Base-by-base conservation (phyloP, 768 basidiomycete genomes). In the Hortiboletus campestris region DNA sequence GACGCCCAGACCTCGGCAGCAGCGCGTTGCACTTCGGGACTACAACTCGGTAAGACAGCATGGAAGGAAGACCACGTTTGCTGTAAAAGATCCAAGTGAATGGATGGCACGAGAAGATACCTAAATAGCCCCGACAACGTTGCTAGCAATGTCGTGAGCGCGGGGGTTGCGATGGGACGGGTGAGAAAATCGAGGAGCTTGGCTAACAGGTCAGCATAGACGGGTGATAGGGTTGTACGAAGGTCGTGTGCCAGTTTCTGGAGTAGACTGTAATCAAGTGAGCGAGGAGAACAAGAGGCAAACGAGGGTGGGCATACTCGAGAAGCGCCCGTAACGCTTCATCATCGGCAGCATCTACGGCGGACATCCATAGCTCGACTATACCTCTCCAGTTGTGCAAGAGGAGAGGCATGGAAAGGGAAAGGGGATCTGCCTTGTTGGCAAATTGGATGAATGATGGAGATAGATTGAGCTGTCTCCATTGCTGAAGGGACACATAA, bases 1-100 rank as follows among this genome's bases (percentile, higher is more conserved):
- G 82, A 83, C 0, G 86, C 91, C 95, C 92, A 97, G 4, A 92
- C 91, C 65, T 97, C 93, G 0, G 91, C 88, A 11, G 89, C 79
- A 1, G 88, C 84, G 25, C 88, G 75, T 64, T 89, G 89, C 3
- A 91, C 80, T 55, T 94, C 89, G 0, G 83, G 79, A 52, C 80
- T 73, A 66, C 88, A 91, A 54, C 75, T 79, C 4, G 80, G 79
- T 10, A 92, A 67, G 2, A 78, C 73, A 1, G 68, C 64, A 25
- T 76, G 75, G 39, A 92, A 71, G 29, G 71, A 63, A 6, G 67
- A 51, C 90, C 90, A 92, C 3, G 88, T 85, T 41, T 78, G 74
- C 41, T 80, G 76, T 25, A 88, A 65, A 6, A 84, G 74, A 31
- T 81, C 75, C n/a, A 68, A 19, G 44, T 76, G 74, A n/a, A 79